Conservation (phyloP, 192 early-diverging fungal genomes). For the Pilaira anomala region DNA sequence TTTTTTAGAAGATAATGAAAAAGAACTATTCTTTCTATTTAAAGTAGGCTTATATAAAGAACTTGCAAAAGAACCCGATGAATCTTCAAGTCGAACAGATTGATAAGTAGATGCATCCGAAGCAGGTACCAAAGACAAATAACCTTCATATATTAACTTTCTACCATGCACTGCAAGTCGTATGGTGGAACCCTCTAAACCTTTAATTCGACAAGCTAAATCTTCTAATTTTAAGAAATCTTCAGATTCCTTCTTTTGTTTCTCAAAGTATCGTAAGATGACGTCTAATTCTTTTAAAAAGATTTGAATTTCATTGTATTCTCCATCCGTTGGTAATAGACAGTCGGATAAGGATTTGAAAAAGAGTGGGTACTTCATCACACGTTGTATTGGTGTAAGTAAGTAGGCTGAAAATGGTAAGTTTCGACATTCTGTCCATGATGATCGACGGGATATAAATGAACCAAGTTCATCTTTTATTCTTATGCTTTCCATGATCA, state of each 20-base stretch:
- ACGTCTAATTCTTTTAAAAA: conserved; percentile 12
- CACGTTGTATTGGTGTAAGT: conserved; percentile 14
- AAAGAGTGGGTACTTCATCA: conserved; percentile 20
- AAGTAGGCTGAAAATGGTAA: conserved; percentile 10
- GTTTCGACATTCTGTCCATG: conserved; percentile 12
- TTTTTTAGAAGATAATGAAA: conserved; percentile 2
- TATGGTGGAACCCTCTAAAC: conserved; percentile 4
- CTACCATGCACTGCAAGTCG: conserved; percentile 5
- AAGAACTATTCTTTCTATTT: conserved; percentile 9
- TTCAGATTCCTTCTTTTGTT: conserved; percentile 17
- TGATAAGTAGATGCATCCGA: neutral
- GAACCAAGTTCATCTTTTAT: conserved; percentile 5
- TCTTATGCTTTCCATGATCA: conserved; percentile 2
- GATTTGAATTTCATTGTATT: neutral
- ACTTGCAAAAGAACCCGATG: neutral
- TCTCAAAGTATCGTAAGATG: conserved; percentile 13
- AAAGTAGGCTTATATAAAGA: neutral
- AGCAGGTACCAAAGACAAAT: conserved; percentile 11
- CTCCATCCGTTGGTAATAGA: neutral
- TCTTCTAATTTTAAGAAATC: conserved; percentile 17
- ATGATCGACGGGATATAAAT: conserved; percentile 9
- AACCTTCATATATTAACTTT: conserved; percentile 26
- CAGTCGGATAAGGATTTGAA: conserved; percentile 17
- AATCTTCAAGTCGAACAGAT: neutral
- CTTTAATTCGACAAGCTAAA: conserved; percentile 19